Evolutionary conservation across 768 basidiomycete genomes (phyloP).

Genomic region (Naganishia friedmannii): DNA sequence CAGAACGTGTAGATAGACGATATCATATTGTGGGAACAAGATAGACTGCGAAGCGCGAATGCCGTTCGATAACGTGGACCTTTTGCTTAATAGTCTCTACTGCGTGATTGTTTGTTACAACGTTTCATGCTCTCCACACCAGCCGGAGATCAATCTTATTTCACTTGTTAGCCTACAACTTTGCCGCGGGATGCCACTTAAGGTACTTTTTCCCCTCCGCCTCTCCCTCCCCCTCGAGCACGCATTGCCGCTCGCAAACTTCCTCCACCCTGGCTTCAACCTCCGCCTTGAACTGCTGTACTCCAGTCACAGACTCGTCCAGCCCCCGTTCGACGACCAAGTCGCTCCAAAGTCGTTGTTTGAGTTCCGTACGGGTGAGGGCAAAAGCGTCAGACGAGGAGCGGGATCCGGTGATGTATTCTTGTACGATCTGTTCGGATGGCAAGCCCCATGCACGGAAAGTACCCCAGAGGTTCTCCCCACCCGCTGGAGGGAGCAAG

Average conservation of each 20-base stretch:
- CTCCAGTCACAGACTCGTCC: not conserved
- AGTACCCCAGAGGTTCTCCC: conserved; percentile 50
- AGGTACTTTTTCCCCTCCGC: conserved; percentile 23
- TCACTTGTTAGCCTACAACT: conserved; percentile 11
- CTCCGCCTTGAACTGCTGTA: conserved; percentile 16
- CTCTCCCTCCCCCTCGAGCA: conserved; percentile 61
- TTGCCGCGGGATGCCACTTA: conserved; percentile 24
- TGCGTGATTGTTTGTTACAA: too few relatives aligned
- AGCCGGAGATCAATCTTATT: too few relatives aligned
- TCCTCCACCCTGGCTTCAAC: conserved; percentile 17
- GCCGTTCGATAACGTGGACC: too few relatives aligned
- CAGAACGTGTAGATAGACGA: too few relatives aligned
- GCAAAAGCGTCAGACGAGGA: conserved; percentile 63
- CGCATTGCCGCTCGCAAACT: conserved; percentile 57
- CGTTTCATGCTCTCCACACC: too few relatives aligned
- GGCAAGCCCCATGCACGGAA: conserved; percentile 62
- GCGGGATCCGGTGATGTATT: conserved; percentile 65
- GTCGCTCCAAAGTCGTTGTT: conserved; percentile 59
- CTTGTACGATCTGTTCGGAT: conserved; percentile 69
- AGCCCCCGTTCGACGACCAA: conserved; percentile 60
- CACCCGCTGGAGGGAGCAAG: conserved; percentile 34
- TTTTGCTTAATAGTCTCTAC: too few relatives aligned
- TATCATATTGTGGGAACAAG: too few relatives aligned
- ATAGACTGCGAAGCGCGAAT: too few relatives aligned
- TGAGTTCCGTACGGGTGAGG: conserved; percentile 63